Conservation (phyloP, 306 rosid species). For the Geum urbanum region DNA sequence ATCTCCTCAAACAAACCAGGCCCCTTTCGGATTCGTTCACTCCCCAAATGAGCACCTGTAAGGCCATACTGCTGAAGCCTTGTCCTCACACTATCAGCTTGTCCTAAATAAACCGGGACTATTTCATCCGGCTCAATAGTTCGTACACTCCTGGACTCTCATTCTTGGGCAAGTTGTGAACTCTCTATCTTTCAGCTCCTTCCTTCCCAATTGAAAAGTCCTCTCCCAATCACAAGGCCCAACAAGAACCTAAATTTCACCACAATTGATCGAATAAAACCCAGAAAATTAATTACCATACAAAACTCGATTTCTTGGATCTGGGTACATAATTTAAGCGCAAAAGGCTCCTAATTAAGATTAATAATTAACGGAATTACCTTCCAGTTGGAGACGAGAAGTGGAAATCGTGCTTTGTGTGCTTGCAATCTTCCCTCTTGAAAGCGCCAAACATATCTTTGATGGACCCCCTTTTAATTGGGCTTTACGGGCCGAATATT, state of each 20-base stretch:
- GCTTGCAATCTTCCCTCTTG: conserved; percentile 63
- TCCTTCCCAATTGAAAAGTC: conserved; percentile 61
- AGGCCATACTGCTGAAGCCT: conserved; percentile 73
- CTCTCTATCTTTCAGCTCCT: conserved; percentile 63
- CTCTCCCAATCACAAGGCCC: conserved; percentile 81
- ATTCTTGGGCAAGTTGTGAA: conserved; percentile 53
- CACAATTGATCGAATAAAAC: neutral
- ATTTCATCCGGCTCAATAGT: conserved; percentile 42
- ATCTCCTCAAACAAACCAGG: conserved; percentile 56
- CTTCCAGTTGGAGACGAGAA: conserved; percentile 80
- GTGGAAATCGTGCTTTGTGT: conserved; percentile 57
- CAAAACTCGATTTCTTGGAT: neutral
- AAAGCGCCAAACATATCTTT: neutral
- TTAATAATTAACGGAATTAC: conserved; percentile 21
- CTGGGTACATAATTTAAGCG: neutral
- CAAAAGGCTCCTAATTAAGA: no score
- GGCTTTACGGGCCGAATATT: no score
- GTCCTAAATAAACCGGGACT: conserved; percentile 67
- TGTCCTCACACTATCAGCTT: conserved; percentile 65
- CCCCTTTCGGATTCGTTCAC: conserved; percentile 30
- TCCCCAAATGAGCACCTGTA: conserved; percentile 67
- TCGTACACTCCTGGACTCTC: conserved; percentile 72
- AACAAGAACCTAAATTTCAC: conserved; percentile 53
- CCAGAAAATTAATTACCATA: no score
- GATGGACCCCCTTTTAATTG: neutral